phyloP scores from a whole-genome alignment of 176 grass and related monocot species.

The Dactylis glomerata region DNA sequence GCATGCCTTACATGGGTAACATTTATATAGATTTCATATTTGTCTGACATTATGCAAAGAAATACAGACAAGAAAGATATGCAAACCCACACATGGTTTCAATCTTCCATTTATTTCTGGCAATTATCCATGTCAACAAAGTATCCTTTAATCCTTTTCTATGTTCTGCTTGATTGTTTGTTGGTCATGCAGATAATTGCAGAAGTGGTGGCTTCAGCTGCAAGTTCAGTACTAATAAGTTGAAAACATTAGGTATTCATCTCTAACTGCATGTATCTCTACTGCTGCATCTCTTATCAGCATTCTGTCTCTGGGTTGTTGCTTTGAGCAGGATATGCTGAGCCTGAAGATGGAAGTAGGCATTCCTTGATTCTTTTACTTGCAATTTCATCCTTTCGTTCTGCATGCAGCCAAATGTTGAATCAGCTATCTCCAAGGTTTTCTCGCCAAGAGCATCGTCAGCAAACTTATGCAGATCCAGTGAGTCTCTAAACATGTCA shows the following conservation, averaged over 20 bases:
- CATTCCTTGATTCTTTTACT: background rate
- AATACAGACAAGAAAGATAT: background rate
- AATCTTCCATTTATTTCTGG: background rate
- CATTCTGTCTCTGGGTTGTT: background rate
- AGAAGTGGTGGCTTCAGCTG: background rate
- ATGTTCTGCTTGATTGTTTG: background rate
- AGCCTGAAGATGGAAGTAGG: background rate
- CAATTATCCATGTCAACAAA: no score
- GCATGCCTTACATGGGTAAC: background rate
- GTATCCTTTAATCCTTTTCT: no score
- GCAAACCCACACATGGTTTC: background rate
- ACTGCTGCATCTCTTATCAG: background rate
- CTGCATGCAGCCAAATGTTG: background rate
- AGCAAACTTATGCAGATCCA: slow-evolving; percentile 8
- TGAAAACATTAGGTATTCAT: background rate
- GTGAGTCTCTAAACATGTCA: background rate
- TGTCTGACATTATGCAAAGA: background rate
- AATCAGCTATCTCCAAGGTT: background rate
- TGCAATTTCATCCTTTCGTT: background rate
- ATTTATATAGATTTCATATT: background rate
- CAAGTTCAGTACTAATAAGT: background rate
- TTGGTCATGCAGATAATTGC: background rate
- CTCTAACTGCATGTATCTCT: slow-evolving; percentile 16
- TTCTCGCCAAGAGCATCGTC: background rate
- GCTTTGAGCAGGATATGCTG: background rate